A percentile compares a stretch with the other conserved stretches of the same genome.
Conservation (phyloP, 441 rosid genomes). For the Erodium moschatum region DNA sequence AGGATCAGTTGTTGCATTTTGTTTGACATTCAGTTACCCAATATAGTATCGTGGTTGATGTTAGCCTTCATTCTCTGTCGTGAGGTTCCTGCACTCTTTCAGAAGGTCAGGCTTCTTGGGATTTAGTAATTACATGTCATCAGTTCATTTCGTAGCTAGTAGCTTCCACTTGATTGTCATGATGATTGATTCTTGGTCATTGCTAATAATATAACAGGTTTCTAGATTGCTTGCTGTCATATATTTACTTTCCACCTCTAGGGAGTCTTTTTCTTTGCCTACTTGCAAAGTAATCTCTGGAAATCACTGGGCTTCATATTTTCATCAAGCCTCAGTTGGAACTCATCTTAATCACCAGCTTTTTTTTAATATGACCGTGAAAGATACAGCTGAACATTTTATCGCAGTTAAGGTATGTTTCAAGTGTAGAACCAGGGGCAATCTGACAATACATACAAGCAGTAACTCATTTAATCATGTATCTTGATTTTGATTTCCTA, state of each 20-base stretch:
- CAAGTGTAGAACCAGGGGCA: neutral
- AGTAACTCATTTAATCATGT: neutral
- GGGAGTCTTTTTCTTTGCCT: conserved; percentile 35
- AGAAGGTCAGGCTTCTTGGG: conserved; percentile 45
- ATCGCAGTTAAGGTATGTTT: conserved; percentile 39
- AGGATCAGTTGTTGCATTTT: conserved; percentile 64
- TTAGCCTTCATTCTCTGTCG: conserved; percentile 71
- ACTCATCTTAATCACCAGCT: conserved; percentile 57
- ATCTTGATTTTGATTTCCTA: neutral
- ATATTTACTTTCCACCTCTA: conserved; percentile 54
- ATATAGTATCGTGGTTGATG: conserved; percentile 53
- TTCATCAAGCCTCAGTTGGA: conserved; percentile 92
- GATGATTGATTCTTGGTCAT: conserved; percentile 10
- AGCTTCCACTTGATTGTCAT: conserved; percentile 16
- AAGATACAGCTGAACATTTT: conserved; percentile 27
- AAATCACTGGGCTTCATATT: conserved; percentile 87
- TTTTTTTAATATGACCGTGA: conserved; percentile 38
- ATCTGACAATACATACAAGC: neutral
- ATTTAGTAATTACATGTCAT: neutral
- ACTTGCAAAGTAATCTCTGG: conserved; percentile 47
- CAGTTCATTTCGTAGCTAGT: neutral
- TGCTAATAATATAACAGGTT: conserved; percentile 36
- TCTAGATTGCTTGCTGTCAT: conserved; percentile 64
- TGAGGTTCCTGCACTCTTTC: conserved; percentile 64
- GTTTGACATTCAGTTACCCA: conserved; percentile 39